Base-by-base conservation (phyloP, 441 rosid genomes). In the Monsonia emarginata region DNA sequence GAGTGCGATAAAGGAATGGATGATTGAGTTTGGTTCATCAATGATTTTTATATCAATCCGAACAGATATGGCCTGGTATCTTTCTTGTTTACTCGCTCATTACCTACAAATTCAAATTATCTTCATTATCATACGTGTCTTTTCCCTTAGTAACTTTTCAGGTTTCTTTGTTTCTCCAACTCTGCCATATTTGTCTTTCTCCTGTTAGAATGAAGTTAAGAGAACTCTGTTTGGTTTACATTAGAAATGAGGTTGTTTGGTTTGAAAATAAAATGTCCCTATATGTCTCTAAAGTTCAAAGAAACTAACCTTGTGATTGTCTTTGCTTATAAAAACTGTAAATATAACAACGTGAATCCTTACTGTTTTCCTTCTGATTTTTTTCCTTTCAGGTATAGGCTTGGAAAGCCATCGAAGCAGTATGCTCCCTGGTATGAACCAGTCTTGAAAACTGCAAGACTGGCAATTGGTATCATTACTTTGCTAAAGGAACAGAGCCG, bases 1-100 rank as follows among this genome's bases (percentile, higher is more conserved):
- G 69, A 86, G 90, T 71, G 86, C 86, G 27, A 78, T 92, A 61
- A 90, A 90, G 77, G 97, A 88, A 72, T 90, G 98, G 96, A 78
- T 75, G 90, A 82, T 90, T 46, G 95, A 90, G 74, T 83, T 78
- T 67, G 89, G 90, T 28, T 69, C 82, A 4, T 77, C 84, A 7
- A 76, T 76, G 84, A 64, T 85, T 61, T 82, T 73, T 64, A 75
- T 85, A 63, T 87, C 88, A 24, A 36, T 90, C 61, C 87, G 87
- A 28, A 87, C 97, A n/a, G 95, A 90, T 72, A 54, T 87, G 81
- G 86, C 91, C 70, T 87, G 98, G 97, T 90, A 85, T 65, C 46
- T 19, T 38, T 40, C 42, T 40, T 60, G 40, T 38, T 18, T 27
- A 25, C 65, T 24, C 18, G 25, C 61, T 18, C 61, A 25, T 56